A percentile compares a stretch with the other conserved stretches of the same genome.
phyloP scores from a whole-genome alignment of 148 eudicot species.

The Nyssa sinensis region DNA sequence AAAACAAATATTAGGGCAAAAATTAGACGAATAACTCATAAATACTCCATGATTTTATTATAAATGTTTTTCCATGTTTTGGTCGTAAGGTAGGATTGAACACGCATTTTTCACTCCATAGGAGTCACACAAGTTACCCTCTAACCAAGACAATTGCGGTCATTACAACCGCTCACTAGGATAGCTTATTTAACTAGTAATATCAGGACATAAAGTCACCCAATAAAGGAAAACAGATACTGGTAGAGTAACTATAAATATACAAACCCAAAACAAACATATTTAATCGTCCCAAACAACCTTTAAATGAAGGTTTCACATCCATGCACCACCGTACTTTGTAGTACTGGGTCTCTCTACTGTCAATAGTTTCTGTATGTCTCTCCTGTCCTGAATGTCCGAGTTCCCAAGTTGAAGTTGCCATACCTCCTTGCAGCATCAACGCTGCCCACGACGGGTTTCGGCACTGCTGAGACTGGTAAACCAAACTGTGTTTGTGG shows the following conservation, averaged over 20 bases:
- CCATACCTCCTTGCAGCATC: constrained; percentile 23
- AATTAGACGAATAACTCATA: no score
- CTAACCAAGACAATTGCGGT: neutral
- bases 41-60: neutral
- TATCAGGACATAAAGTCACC: neutral
- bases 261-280: neutral
- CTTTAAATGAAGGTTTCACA: neutral
- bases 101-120: neutral
- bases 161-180: neutral
- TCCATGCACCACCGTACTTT: neutral
- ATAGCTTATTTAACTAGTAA: neutral
- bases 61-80: neutral
- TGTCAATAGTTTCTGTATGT: constrained; percentile 9
- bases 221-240: neutral
- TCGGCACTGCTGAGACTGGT: neutral
- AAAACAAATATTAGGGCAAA: no score
- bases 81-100: neutral
- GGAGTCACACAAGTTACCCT: neutral
- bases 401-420: neutral
- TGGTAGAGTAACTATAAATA: neutral
- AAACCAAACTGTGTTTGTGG: neutral
- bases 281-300: neutral
- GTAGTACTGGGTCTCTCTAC: constrained; percentile 3
- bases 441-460: constrained; percentile 9
- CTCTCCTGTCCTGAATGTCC: constrained; percentile 4